Conservation (phyloP, 2,329 filamentous ascomycete species). For the Diaporthe sp. region DNA sequence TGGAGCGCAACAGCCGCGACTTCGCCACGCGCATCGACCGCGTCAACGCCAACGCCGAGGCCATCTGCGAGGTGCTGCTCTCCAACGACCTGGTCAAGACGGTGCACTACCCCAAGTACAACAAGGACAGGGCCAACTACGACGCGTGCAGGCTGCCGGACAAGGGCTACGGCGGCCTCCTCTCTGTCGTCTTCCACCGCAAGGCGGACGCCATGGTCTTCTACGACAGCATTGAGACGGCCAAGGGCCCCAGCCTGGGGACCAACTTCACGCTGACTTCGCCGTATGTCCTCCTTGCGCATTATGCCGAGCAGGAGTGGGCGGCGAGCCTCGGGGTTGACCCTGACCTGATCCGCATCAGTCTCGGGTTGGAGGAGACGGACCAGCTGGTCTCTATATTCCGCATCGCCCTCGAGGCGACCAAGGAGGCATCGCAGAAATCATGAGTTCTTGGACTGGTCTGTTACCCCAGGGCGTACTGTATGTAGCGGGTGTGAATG, state of each 20-base stretch:
- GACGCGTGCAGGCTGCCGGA: conserved; percentile 80
- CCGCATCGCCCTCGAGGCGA: conserved; percentile 76
- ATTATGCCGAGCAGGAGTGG: conserved; percentile 95
- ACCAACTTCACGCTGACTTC: conserved; percentile 96
- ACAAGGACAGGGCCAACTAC: conserved; percentile 78
- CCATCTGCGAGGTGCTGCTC: conserved; percentile 80
- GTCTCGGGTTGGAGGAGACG: conserved; percentile 89
- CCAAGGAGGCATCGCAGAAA: conserved; percentile 49
- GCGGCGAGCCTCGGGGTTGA: conserved; percentile 86
- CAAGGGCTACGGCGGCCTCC: conserved; percentile 90
- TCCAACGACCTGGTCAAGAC: conserved; percentile 76
- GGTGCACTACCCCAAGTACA: conserved; percentile 90
- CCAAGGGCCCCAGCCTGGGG: conserved; percentile 94
- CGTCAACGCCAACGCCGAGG: conserved; percentile 88
- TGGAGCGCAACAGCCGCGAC: conserved; percentile 96
- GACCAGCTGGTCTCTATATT: conserved; percentile 76
- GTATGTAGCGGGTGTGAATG: not conserved
- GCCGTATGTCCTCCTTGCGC: conserved; percentile 91
- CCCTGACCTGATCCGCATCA: conserved; percentile 84
- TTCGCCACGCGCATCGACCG: conserved; percentile 86
- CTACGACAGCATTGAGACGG: conserved; percentile 87
- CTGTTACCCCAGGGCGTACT: not conserved
- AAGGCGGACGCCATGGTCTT: conserved; percentile 82
- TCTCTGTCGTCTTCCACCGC: conserved; percentile 85
- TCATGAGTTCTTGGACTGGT: not conserved